A percentile compares a stretch with the other conserved stretches of the same genome.
phyloP scores from a whole-genome alignment of 495 filamentous ascomycete genomes.

The Saxispiralis lemnorum region DNA sequence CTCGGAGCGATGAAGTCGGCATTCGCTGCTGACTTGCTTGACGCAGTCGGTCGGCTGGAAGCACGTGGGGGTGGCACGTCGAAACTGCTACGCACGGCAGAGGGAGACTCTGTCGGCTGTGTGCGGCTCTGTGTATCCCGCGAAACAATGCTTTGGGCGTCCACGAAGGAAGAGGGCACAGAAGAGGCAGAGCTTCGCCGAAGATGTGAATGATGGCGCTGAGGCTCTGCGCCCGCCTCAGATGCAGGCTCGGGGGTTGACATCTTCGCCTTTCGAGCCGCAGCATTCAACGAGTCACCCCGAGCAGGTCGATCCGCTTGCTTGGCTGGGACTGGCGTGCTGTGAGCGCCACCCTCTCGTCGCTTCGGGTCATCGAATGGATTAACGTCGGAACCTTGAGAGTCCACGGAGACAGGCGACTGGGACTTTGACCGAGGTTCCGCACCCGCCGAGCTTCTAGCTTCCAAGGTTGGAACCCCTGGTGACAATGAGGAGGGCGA shows the following conservation, averaged over 20 bases:
- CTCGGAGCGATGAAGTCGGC: conserved; percentile 45
- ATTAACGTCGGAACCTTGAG: conserved; percentile 10
- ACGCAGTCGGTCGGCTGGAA: conserved; percentile 22
- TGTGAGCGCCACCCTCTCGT: conserved; percentile 1
- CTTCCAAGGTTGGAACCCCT: not conserved
- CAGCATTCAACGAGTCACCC: conserved; percentile 35
- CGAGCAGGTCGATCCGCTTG: conserved; percentile 31
- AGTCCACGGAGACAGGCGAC: conserved; percentile 11
- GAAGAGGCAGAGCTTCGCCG: conserved; percentile 18
- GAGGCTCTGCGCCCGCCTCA: too few relatives aligned
- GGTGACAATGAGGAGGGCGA: conserved; percentile 18
- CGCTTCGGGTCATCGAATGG: conserved; percentile 16
- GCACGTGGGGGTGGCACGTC: conserved; percentile 20
- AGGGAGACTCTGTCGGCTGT: conserved; percentile 25
- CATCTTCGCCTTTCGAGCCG: conserved; percentile 6
- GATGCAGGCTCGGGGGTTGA: conserved; percentile 10
- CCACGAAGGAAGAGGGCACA: conserved; percentile 6
- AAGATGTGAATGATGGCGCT: conserved; percentile 13
- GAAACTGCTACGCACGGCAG: conserved; percentile 5
- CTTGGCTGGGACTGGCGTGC: conserved; percentile 7
- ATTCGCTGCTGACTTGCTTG: conserved; percentile 27
- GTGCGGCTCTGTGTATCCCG: conserved; percentile 5
- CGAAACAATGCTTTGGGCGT: conserved; percentile 10
- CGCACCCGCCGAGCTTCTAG: not conserved
- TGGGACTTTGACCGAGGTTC: not conserved